Evolutionary conservation across 495 filamentous ascomycete genomes (phyloP).

Genomic region (Entonaema liquescens): DNA sequence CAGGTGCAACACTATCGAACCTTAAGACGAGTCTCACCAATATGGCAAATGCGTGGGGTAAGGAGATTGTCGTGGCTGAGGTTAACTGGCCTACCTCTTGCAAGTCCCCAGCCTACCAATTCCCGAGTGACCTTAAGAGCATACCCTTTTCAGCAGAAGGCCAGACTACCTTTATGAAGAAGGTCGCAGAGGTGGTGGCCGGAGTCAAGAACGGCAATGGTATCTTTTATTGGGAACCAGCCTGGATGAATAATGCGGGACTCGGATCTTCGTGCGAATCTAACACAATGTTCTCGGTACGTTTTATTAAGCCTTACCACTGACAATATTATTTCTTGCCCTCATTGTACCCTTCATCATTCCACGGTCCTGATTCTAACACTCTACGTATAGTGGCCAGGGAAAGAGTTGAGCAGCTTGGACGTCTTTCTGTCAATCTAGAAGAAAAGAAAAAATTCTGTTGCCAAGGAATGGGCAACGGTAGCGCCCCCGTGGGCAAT

Average conservation of each 20-base stretch:
- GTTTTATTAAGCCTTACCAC: constrained; percentile 4
- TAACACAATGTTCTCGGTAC: constrained; percentile 57
- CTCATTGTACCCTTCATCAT: background rate
- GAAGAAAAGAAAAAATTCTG: constrained; percentile 3
- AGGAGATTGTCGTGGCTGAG: constrained; percentile 70
- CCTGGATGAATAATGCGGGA: constrained; percentile 70
- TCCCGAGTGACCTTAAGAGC: constrained; percentile 63
- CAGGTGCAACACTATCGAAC: constrained; percentile 61
- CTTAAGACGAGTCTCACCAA: constrained; percentile 66
- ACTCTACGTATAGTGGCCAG: constrained; percentile 29
- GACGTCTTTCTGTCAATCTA: constrained; percentile 41
- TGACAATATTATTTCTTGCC: background rate
- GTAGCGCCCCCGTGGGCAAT: background rate
- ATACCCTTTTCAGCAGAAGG: constrained; percentile 70
- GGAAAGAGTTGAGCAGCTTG: constrained; percentile 41
- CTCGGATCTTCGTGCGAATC: constrained; percentile 62
- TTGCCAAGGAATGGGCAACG: background rate
- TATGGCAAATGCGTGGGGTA: constrained; percentile 66
- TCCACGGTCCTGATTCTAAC: background rate
- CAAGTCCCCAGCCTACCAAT: constrained; percentile 60
- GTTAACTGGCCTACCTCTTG: constrained; percentile 73
- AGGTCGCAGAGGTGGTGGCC: constrained; percentile 63
- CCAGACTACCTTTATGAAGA: constrained; percentile 64
- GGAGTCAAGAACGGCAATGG: constrained; percentile 61
- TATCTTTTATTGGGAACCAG: constrained; percentile 77